These are phyloP conservation scores for Botrytis fragariae DNA, from an alignment of 2,329 filamentous ascomycete genomes.

Conservation along the genomic window DNA sequence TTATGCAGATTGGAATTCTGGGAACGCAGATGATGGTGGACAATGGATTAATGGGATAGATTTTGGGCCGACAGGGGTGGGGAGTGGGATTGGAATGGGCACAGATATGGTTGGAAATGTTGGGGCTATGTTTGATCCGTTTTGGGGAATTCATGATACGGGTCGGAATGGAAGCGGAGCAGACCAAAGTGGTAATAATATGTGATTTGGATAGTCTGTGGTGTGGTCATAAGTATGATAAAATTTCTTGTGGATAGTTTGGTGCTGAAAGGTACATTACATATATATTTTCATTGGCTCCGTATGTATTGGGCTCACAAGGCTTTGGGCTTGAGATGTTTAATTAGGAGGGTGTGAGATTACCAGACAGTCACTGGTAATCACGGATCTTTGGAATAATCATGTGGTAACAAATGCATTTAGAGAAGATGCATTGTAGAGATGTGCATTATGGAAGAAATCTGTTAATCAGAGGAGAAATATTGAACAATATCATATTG, in stretches of 20 bases:
- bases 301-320: background rate
- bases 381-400: background rate
- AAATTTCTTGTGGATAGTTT: background rate
- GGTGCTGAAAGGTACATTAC: no score
- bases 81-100: background rate
- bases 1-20: constrained; percentile 8
- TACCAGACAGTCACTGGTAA: background rate
- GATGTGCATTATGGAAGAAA: background rate
- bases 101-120: constrained; percentile 4
- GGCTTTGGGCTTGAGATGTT: background rate
- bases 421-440: background rate
- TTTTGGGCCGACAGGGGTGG: background rate
- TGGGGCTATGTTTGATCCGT: constrained; percentile 3
- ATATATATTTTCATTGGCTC: background rate
- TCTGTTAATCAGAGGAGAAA: background rate
- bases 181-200: background rate
- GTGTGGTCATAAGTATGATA: background rate
- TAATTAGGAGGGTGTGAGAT: background rate
- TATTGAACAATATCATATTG: background rate
- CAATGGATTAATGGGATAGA: constrained; percentile 3
- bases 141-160: constrained; percentile 1
- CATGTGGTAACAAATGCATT: background rate
- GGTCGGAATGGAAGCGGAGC: background rate
- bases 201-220: background rate
- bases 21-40: background rate